A percentile compares a stretch with the other conserved stretches of the same genome.
phyloP scores from a whole-genome alignment of 2,329 filamentous ascomycete species.

The Pestalotiopsis sp. region DNA sequence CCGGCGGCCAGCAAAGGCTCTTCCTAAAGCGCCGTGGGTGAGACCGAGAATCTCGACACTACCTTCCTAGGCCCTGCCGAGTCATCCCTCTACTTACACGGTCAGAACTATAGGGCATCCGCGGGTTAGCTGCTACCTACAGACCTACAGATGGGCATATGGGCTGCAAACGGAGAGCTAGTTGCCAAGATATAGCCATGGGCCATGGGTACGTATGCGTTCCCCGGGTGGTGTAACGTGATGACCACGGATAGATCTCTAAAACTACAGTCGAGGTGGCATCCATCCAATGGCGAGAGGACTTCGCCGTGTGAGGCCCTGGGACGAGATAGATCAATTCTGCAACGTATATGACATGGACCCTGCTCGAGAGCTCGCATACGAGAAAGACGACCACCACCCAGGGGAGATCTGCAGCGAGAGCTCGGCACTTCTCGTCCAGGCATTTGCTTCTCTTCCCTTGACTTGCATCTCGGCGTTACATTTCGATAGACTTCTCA shows the following conservation, averaged over 20 bases:
- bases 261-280: not conserved
- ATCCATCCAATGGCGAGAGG: not conserved
- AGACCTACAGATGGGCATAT: not conserved
- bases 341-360: not conserved
- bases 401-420: conserved; percentile 17
- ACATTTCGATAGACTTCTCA: not conserved
- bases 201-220: not conserved
- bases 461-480: conserved; percentile 9
- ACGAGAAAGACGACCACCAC: not conserved
- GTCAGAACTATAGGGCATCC: not conserved
- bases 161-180: not conserved
- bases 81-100: not conserved
- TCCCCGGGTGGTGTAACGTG: not conserved
- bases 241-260: not conserved
- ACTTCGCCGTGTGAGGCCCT: no score
- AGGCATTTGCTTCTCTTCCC: conserved; percentile 5
- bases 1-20: not conserved
- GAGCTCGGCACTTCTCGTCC: conserved; percentile 12
- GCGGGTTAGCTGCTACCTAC: not conserved
- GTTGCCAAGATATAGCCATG: not conserved
- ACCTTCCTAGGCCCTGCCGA: not conserved
- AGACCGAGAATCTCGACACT: not conserved
- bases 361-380: not conserved
- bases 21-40: not conserved
- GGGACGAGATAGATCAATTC: not conserved